These are phyloP conservation scores for Auxenochlorella pyrenoidosa DNA, from an alignment of 139 green algal genomes.

Conservation along the genomic window DNA sequence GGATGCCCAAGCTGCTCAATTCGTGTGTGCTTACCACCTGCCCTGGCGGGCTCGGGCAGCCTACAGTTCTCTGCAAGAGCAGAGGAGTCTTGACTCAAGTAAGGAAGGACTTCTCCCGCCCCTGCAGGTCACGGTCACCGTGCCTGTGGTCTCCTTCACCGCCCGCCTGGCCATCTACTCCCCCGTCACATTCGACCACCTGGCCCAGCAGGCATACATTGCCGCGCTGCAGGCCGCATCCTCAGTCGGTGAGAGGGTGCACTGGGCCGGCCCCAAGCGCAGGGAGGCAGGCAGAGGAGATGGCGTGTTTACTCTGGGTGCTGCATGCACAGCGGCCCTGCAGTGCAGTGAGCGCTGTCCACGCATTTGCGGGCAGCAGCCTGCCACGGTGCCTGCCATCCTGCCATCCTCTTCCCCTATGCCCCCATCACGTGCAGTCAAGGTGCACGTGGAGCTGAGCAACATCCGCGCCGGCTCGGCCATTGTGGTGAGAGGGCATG, in stretches of 20 bases:
- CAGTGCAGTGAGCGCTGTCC: background rate
- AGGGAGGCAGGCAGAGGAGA: background rate
- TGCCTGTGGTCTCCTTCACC: background rate
- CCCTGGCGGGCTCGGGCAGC: too few relatives aligned
- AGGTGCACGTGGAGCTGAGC: background rate
- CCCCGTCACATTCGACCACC: background rate
- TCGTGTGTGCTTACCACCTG: too few relatives aligned
- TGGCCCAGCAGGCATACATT: background rate
- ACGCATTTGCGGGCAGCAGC: background rate
- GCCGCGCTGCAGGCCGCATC: background rate
- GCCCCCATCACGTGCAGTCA: background rate
- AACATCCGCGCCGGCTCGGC: background rate
- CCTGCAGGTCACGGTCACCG: background rate
- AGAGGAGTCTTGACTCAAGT: too few relatives aligned
- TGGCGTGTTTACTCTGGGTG: background rate
- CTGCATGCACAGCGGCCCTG: background rate
- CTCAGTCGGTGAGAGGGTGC: background rate
- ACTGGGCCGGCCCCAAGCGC: too few relatives aligned
- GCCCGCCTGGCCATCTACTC: background rate
- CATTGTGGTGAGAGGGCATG: background rate
- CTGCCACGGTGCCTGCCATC: background rate
- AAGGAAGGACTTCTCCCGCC: too few relatives aligned
- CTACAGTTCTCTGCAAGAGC: too few relatives aligned
- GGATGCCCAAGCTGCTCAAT: too few relatives aligned
- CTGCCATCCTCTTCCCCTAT: background rate